Base-by-base conservation (phyloP, 2,329 filamentous ascomycete species). In the Venturiaceae sp. region DNA sequence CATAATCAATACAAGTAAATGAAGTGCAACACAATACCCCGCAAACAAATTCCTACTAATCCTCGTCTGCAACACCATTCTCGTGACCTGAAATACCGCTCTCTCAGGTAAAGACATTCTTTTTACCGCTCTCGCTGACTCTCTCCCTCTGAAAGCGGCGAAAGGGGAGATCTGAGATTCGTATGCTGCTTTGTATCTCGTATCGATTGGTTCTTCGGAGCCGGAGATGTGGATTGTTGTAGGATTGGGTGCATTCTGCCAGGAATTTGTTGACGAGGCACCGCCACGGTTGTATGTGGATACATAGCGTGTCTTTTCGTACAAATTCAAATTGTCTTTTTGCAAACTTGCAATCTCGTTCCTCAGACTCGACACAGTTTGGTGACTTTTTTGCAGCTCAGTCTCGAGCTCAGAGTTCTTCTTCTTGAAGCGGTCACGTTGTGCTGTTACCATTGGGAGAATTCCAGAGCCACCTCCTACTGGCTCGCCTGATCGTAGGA, bases 341-440 rank as follows among this genome's bases (percentile, higher is more conserved):
- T 99, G 95, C 41, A 99, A 77, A 1, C 91, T 90, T 5, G 91
- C 87, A 61, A 97, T 84, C 70, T 99, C 94, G 66, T 95, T 90
- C 46, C 94, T 85, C 52, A 99, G 79, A 36, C 92, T 87, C 21
- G 91, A 92, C 23, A 96, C 85, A 0, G 83, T 88, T 52, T 84
- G 82, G 71, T 97, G 90, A 34, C 83, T 83, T 64, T 95, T 91
- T 5, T 91, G 90, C 9, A 97, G 78, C 68, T 97, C 92, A 61
- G 88, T 83, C 74, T 97, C 94, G 23, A 99, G 83, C 70, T 99
- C 88, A 0, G 84, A 77, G 64, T 96, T 97, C 68, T 92, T 90
- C 77, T 95, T 90, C 79, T 96, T 97, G 82, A 97, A 99, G 55
- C 94, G 90, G 74, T 99, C 94, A 62, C 94, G 87, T 74, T 99